phyloP scores from a whole-genome alignment of 1,284 basidiomycete genomes.

The Ustilago esculenta region DNA sequence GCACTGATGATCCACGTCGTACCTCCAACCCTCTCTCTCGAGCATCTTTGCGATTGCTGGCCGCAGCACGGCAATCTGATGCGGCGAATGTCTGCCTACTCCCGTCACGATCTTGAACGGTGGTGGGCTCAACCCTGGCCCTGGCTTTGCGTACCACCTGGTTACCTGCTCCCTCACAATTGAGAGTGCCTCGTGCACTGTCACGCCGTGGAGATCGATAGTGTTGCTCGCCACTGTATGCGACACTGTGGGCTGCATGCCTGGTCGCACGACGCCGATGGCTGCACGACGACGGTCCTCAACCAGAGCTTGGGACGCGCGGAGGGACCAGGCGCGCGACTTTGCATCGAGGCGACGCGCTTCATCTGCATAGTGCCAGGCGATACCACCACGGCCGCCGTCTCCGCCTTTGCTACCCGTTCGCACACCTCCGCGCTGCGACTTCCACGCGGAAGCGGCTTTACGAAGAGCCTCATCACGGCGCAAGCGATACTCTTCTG shows the following conservation, averaged over 20 bases:
- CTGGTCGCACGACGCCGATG: conserved; percentile 28
- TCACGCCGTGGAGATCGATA: conserved; percentile 67
- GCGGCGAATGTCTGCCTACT: conserved; percentile 65
- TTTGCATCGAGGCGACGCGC: conserved; percentile 64
- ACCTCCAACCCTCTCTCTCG: conserved; percentile 64
- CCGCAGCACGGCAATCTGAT: conserved; percentile 62
- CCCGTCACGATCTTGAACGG: conserved; percentile 67
- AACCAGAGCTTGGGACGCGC: conserved; percentile 63
- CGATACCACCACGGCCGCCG: conserved; percentile 37
- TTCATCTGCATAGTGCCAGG: conserved; percentile 65
- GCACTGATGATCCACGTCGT: conserved; percentile 42
- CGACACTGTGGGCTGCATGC: conserved; percentile 3
- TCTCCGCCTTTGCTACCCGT: conserved; percentile 33
- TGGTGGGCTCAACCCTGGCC: conserved; percentile 17
- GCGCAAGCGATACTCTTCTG: conserved; percentile 59
- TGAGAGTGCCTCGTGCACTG: conserved; percentile 65
- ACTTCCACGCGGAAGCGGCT: conserved; percentile 52
- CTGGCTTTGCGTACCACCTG: conserved; percentile 55
- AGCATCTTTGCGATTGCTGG: conserved; percentile 65
- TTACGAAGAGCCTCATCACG: conserved; percentile 64
- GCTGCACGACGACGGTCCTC: conserved; percentile 54
- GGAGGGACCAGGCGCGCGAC: conserved; percentile 64
- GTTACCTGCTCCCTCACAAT: conserved; percentile 63
- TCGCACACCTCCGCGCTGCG: conserved; percentile 33
- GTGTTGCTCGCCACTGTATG: conserved; percentile 31